A percentile compares a stretch with the other conserved stretches of the same genome.
phyloP scores from a whole-genome alignment of 2,329 filamentous ascomycete species.

The Cucurbitaria berberidis region DNA sequence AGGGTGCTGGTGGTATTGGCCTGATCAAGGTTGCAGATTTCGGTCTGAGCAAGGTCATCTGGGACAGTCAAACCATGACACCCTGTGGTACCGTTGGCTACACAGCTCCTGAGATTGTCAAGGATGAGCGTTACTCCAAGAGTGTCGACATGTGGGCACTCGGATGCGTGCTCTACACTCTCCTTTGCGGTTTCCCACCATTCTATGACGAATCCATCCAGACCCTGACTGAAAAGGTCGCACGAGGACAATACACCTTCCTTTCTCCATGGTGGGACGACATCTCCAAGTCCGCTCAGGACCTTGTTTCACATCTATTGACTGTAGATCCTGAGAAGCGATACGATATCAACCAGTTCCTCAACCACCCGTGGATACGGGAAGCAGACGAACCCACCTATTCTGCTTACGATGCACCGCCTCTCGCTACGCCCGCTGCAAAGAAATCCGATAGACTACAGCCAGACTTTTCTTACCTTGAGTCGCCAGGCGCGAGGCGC shows the following conservation, averaged over 20 bases:
- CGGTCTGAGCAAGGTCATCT: conserved; percentile 95
- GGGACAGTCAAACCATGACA: conserved; percentile 98
- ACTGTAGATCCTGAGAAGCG: conserved; percentile 95
- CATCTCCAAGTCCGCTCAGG: conserved; percentile 92
- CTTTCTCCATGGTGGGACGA: conserved; percentile 99
- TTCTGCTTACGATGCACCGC: conserved; percentile 72
- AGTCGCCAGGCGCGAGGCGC: conserved; percentile 70
- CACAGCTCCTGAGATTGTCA: conserved; percentile 97
- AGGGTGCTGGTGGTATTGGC: conserved; percentile 89
- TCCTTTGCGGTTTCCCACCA: conserved; percentile 95
- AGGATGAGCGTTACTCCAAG: conserved; percentile 98
- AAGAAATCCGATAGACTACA: conserved; percentile 65
- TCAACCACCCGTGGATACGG: conserved; percentile 92
- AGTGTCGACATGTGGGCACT: conserved; percentile 99
- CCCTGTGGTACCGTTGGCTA: conserved; percentile 99
- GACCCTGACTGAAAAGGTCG: conserved; percentile 95
- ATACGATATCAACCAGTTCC: conserved; percentile 90
- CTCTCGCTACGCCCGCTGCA: conserved; percentile 70
- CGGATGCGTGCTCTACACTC: conserved; percentile 93
- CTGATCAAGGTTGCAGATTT: conserved; percentile 98
- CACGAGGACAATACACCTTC: conserved; percentile 95
- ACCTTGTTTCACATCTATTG: conserved; percentile 89
- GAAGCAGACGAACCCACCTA: conserved; percentile 71
- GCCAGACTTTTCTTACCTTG: conserved; percentile 60
- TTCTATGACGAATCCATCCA: conserved; percentile 99